Evolutionary conservation across 345 rosid species (phyloP).

Genomic region (Alliaria petiolata): DNA sequence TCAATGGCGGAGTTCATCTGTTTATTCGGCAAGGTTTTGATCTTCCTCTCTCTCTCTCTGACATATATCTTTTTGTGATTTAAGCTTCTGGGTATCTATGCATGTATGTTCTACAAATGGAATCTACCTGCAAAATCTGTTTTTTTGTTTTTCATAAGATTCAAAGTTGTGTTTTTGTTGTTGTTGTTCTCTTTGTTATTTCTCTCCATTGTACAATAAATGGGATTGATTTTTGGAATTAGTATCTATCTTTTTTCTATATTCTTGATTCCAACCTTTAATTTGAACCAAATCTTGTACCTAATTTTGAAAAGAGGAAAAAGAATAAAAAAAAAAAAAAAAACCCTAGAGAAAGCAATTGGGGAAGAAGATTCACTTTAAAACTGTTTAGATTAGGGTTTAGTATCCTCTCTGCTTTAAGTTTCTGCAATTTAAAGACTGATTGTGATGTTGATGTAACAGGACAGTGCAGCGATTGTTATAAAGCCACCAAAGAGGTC

Average conservation of each 20-base stretch:
- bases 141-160: neutral
- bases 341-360: neutral
- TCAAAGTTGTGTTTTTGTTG: neutral
- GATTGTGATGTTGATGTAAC: constrained; percentile 20
- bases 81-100: constrained; percentile 20
- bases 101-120: neutral
- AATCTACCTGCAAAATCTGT: neutral
- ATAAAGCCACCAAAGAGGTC: constrained; percentile 71
- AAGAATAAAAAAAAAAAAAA: too few species aligned
- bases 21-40: constrained; percentile 50
- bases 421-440: constrained; percentile 1
- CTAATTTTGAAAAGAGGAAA: neutral
- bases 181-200: neutral
- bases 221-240: neutral
- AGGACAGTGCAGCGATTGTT: constrained; percentile 53
- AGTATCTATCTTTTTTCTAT: neutral
- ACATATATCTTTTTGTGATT: neutral
- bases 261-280: neutral
- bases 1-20: constrained; percentile 69
- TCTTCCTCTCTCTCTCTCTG: neutral
- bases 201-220: neutral
- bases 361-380: neutral
- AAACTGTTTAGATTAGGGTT: too few species aligned
- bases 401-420: too few species aligned
- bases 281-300: neutral